Evolutionary conservation across 805 yeast species (phyloP).

Genomic region (Wickerhamiella shivajii): DNA sequence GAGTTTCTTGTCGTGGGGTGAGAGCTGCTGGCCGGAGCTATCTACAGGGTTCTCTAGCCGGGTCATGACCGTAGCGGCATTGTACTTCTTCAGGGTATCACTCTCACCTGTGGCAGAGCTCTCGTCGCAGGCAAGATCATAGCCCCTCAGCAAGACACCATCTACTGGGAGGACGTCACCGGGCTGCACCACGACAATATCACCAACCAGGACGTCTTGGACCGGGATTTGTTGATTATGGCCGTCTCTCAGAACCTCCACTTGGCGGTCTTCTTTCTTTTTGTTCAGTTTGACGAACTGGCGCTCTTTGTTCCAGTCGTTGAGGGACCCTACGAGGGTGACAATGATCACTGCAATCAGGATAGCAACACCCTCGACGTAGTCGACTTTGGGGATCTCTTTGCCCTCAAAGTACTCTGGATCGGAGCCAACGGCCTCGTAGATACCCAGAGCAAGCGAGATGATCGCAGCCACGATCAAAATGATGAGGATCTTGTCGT

Average conservation of each 20-base stretch:
- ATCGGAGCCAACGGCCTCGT: slow-evolving; percentile 80
- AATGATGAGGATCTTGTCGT: slow-evolving; percentile 79
- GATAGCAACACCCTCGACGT: slow-evolving; percentile 99
- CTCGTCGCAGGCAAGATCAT: slow-evolving; percentile 74
- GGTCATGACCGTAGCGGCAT: slow-evolving; percentile 31
- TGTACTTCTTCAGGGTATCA: slow-evolving; percentile 55
- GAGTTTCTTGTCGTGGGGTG: slow-evolving; percentile 28
- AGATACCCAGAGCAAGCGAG: slow-evolving; percentile 79
- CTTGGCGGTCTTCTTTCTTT: slow-evolving; percentile 70
- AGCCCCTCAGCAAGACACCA: slow-evolving; percentile 55
- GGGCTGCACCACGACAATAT: slow-evolving; percentile 64
- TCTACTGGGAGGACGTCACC: slow-evolving; percentile 94
- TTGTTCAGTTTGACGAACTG: slow-evolving; percentile 82
- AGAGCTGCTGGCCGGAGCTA: slow-evolving; percentile 16
- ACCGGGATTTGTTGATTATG: slow-evolving; percentile 53
- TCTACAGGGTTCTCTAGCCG: slow-evolving; percentile 22
- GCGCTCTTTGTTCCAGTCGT: slow-evolving; percentile 90
- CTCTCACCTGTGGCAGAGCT: slow-evolving; percentile 91
- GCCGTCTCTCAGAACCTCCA: slow-evolving; percentile 64
- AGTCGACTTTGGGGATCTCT: slow-evolving; percentile 70
- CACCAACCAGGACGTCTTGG: slow-evolving; percentile 74
- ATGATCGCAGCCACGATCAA: slow-evolving; percentile 76
- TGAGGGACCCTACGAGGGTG: slow-evolving; percentile 85
- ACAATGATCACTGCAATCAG: slow-evolving; percentile 82
- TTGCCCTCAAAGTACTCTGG: slow-evolving; percentile 59